A percentile compares a stretch with the other conserved stretches of the same genome.
Conservation (phyloP, 352 stramenopile species). For the Phytophthora kernoviae region DNA sequence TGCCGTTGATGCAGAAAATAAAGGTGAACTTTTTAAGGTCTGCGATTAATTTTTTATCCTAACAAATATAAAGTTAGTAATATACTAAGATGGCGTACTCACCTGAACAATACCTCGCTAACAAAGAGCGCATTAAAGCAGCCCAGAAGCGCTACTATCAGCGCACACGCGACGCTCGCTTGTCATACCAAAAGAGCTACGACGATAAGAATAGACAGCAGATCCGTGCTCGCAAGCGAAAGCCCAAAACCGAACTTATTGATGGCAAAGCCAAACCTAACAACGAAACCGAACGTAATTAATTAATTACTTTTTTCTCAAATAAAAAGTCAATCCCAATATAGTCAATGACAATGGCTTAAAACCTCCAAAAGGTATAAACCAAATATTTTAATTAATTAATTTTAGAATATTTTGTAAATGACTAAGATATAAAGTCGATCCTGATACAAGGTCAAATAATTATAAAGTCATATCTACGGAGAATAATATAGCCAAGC, state of each 20-base stretch:
- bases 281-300: constrained; percentile 18
- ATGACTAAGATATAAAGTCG: constrained; percentile 23
- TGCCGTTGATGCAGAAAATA: too few species aligned
- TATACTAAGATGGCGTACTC: background rate
- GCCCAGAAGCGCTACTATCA: too few species aligned
- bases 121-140: too few species aligned
- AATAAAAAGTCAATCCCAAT: too few species aligned
- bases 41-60: background rate
- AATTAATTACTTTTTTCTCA: constrained; percentile 20
- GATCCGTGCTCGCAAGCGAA: background rate
- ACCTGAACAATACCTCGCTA: background rate
- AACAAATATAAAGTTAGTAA: background rate
- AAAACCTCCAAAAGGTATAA: constrained; percentile 13
- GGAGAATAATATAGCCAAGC: constrained; percentile 15
- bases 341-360: constrained; percentile 17
- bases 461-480: constrained; percentile 28
- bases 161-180: too few species aligned
- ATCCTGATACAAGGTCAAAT: constrained; percentile 21
- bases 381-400: constrained; percentile 23
- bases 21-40: too few species aligned
- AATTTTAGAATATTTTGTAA: constrained; percentile 12
- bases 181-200: too few species aligned
- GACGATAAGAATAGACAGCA: background rate
- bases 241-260: constrained; percentile 11
- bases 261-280: constrained; percentile 8